Base-by-base conservation (phyloP, 768 basidiomycete genomes). In the Rhizopogon vinicolor region DNA sequence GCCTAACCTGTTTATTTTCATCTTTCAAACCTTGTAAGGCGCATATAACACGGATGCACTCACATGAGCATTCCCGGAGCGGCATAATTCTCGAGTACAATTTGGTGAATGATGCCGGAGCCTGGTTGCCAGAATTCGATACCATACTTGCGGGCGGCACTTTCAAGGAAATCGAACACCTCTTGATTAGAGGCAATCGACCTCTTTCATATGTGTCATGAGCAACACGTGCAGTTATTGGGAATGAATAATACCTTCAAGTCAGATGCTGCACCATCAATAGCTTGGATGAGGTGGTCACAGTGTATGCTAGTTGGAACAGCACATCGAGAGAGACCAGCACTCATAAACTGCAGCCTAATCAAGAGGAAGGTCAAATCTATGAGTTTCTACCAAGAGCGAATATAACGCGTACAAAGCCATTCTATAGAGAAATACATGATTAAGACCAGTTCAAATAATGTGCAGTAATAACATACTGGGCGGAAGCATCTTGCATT, bases 81-180 rank as follows among this genome's bases (percentile, higher is more conserved):
- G 29, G 95, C 94, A 67, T 98, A 98, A 64, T 96, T 96, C 72
- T 99, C 96, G 55, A 99, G 78, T 3, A 99, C 96, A 56, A 98
- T 97, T 68, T 98, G 97, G 69, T 99, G 97, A 59, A 99, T 96
- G 59, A 92, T 93, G 18, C 91, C 91, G 14, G 71, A 72, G 31
- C 97, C 97, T 33, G 97, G 97, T 63, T 82, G 78, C 96, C 97
- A 98, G 71, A 98, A 99, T 72, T 98, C 96, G 61, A 98, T 97
- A 31, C 96, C 91, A 67, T 92, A 93, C 69, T 91, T 93, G 60
- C 79, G 80, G 29, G 90, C 86, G 14, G 94, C 93, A 61, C 92
- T 95, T 72, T 96, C 86, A 56, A 99, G 75, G 69, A 99, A 99
- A 65, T 98, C 92, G 64, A 98, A 99, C 12, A 99, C 96, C 68